Conservation (phyloP, 805 yeast genomes). For the Saturnispora zaruensis region DNA sequence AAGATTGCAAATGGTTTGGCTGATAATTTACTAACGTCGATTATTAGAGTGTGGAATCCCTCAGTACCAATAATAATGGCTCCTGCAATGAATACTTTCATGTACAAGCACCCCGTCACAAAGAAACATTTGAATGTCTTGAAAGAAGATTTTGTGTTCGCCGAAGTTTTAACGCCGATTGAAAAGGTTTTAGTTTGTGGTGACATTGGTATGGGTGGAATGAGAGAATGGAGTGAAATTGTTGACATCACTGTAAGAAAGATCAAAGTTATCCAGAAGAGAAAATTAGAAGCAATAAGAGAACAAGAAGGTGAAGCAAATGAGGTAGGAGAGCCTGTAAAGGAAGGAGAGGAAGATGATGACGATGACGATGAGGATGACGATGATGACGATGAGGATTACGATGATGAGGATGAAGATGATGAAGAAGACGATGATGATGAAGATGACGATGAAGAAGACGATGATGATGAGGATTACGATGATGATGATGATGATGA, state of each 20-base stretch:
- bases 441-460: constrained; percentile 32
- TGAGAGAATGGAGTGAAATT: constrained; percentile 96
- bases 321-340: constrained; percentile 37
- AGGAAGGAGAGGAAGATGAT: constrained; percentile 35
- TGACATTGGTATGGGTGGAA: constrained; percentile 98
- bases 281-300: constrained; percentile 26
- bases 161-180: constrained; percentile 86
- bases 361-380: constrained; percentile 18
- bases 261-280: constrained; percentile 53
- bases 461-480: constrained; percentile 33
- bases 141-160: constrained; percentile 90
- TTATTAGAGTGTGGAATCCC: constrained; percentile 93
- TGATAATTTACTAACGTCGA: constrained; percentile 84
- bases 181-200: constrained; percentile 94
- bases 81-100: constrained; percentile 92
- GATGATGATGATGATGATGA: constrained; percentile 25
- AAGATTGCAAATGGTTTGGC: constrained; percentile 87
- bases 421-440: constrained; percentile 35
- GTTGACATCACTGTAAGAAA: constrained; percentile 76
- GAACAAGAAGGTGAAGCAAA: constrained; percentile 43
- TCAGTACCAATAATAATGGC: constrained; percentile 82
- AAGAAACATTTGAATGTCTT: constrained; percentile 70
- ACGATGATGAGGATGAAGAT: constrained; percentile 32
- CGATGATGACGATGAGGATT: constrained; percentile 12
- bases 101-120: constrained; percentile 84